Base-by-base conservation (phyloP, 176 grass and related monocot species). In the Lolium perenne region DNA sequence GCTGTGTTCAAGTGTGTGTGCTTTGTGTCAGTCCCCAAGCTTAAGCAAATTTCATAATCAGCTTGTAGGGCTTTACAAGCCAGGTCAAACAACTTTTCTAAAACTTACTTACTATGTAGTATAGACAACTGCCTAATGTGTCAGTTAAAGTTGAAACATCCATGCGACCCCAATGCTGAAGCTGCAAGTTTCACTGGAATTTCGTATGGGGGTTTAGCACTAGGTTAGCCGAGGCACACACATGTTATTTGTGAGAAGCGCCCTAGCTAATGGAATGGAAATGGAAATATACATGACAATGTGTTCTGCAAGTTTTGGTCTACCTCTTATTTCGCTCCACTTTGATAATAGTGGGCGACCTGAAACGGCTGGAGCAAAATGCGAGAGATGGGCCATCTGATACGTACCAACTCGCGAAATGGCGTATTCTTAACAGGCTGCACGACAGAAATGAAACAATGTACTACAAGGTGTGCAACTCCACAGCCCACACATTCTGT, bases 391-490 rank as follows among this genome's bases (percentile, higher is more conserved):
- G 97, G 1, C 93, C 82, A 7, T 92, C 92, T 59, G 97, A 98
- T 84, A 92, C 94, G 69, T 95, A 86, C 77, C 84, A 89, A 74
- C 81, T 98, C 73, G 97, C 97, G 75, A 95, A 98, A 89, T 98
- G 97, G 94, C 97, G 97, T 64, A 95, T 98, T 75, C 92, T 98
- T 43, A 98, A 98, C 61, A 95, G 97, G 76, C 92, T 95, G 62
- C 94, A 98, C 67, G 97, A 95, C 88, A 88, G 97, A 95, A 98
- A 98, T 86, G 97, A 98, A 84, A 95, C 94, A 60, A 94, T 98
- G 97, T 98, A 94, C 85, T 94, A 98, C 88, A 95, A 98, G 94
- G 97, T 94, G 71, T 80, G 84, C 70, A 64, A 80, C 38, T 79
- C 47, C 32, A 83, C 57, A 74, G 58, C 9, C 68, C 53, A 17